Base-by-base conservation (phyloP, 306 rosid species). In the Dryas alaskensis region DNA sequence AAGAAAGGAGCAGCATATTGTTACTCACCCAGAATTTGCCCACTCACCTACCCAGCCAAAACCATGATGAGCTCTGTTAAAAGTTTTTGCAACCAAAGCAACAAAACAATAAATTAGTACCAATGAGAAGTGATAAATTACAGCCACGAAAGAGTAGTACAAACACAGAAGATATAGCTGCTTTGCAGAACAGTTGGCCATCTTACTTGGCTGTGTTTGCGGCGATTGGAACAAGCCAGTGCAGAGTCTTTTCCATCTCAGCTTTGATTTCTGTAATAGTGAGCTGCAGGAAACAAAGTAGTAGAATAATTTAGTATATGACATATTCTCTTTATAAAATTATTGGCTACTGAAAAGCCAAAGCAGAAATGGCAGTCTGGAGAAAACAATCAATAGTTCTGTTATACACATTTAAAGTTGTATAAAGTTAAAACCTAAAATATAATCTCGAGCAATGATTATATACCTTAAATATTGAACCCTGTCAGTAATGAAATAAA, bases 31-130 rank as follows among this genome's bases (percentile, higher is more conserved):
- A 3, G 87, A 78, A 73, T 46, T 85, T 55, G 97, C 97, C 97
- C 97, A 92, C 87, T 92, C 97, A 4, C 97, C 97, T 2, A 92
- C 96, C 97, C 97, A 92, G 65, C 97, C 97, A 76, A 92, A 92
- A 76, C 97, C 97, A 69, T 92, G 97, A 85, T 92, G 97, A 4
- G 91, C 96, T 65, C 97, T 92, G 88, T 73, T 48, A 73, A 61
- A 52, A 47, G 55, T 78, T 81, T 78, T 61, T 66, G 78, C 71
- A 80, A 73, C 53, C 79, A 82, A 79, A 79, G 48, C 45, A 52
- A 74, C 59, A 54, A 58, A 64, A 50, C 49, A 52, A 71, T 37
- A 16, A 25, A 79, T 81, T 51, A 87, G 83, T 62, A 72, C 49
- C 12, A 52, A 59, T 42, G 53, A 45, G 70, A 59, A 68, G 11